phyloP scores from a whole-genome alignment of 2,329 filamentous ascomycete genomes.

The Akanthomyces dipterigenus region DNA sequence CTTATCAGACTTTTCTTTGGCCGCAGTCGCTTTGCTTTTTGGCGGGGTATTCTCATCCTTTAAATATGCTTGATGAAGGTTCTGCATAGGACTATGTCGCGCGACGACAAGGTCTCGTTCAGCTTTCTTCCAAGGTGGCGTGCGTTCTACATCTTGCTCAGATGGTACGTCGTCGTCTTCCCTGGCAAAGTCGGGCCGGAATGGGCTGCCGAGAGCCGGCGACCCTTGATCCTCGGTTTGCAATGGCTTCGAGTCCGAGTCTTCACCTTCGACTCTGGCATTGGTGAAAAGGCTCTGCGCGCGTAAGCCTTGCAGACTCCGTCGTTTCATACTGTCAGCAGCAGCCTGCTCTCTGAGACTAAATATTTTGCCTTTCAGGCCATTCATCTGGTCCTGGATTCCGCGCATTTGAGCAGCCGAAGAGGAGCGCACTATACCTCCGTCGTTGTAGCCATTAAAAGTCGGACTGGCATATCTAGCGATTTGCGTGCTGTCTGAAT shows the following conservation, averaged over 20 bases:
- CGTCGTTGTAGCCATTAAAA: constrained; percentile 34
- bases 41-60: constrained; percentile 10
- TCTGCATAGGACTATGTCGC: constrained; percentile 11
- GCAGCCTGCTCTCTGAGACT: constrained; percentile 70
- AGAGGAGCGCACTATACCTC: constrained; percentile 54
- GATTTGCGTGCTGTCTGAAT: constrained; percentile 26
- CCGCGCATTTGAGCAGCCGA: constrained; percentile 68
- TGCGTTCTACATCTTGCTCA: not conserved
- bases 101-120: constrained; percentile 2
- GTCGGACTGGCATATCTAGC: constrained; percentile 39
- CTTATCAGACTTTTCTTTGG: constrained; percentile 20
- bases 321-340: constrained; percentile 70
- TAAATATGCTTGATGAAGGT: constrained; percentile 13
- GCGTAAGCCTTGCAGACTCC: constrained; percentile 68
- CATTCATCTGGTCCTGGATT: constrained; percentile 78
- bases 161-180: constrained; percentile 8
- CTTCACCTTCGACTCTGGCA: constrained; percentile 36
- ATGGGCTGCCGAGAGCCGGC: constrained; percentile 11
- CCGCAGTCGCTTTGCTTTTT: constrained; percentile 14
- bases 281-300: constrained; percentile 75
- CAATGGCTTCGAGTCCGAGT: constrained; percentile 16
- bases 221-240: constrained; percentile 13
- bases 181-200: constrained; percentile 7
- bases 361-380: constrained; percentile 78
- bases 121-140: not conserved